A percentile compares a stretch with the other conserved stretches of the same genome.
Evolutionary conservation across 805 yeast genomes (phyloP).

Genomic region (Zygotorulaspora danielsina): DNA sequence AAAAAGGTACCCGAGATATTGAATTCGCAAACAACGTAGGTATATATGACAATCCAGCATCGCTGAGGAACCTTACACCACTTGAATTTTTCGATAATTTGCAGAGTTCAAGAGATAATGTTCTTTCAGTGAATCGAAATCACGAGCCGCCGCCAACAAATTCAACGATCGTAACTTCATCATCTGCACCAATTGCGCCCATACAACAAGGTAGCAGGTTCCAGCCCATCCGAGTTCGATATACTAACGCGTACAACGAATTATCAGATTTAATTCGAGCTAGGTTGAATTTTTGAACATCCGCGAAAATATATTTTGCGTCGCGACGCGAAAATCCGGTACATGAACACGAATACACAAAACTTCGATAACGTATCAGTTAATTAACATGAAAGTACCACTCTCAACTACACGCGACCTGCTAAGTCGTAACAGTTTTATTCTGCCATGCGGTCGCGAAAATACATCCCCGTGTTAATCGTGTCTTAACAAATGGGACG

Average conservation of each 20-base stretch:
- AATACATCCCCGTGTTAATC: too few relatives aligned
- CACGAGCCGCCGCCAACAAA: constrained; percentile 3
- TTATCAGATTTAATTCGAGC: constrained; percentile 1
- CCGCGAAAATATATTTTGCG: constrained; percentile 6
- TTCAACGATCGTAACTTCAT: neutral
- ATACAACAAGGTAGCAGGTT: neutral
- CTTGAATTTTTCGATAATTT: constrained; percentile 20
- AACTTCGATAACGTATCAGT: too few relatives aligned
- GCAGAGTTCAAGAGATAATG: constrained; percentile 14
- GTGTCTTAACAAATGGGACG: too few relatives aligned
- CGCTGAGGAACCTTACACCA: constrained; percentile 9
- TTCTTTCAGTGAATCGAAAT: constrained; percentile 6
- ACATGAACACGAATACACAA: neutral
- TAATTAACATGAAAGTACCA: too few relatives aligned
- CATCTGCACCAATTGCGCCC: constrained; percentile 2
- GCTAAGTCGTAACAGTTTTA: too few relatives aligned
- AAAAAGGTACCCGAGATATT: constrained; percentile 4
- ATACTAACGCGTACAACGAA: constrained; percentile 7
- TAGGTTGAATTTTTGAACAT: neutral
- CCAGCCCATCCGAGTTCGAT: constrained; percentile 9
- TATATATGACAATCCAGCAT: constrained; percentile 18
- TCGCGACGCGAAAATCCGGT: constrained; percentile 5
- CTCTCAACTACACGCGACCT: neutral
- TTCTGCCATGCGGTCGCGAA: too few relatives aligned
- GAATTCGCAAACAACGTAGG: constrained; percentile 29